A percentile compares a stretch with the other conserved stretches of the same genome.
Conservation (phyloP, 2,329 filamentous ascomycete species). For the Penicillium sp. region DNA sequence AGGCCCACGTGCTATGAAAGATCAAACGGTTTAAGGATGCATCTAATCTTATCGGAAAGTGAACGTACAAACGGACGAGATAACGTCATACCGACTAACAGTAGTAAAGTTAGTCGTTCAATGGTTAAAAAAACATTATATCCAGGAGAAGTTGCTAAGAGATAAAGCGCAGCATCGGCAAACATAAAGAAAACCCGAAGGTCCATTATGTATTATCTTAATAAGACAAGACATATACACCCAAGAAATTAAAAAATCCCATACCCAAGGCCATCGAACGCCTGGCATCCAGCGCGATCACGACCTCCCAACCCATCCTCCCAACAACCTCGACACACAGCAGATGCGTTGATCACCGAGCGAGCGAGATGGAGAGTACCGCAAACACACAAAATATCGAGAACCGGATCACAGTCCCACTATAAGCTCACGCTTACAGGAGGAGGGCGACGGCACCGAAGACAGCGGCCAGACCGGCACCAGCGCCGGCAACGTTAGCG, state of each 20-base stretch:
- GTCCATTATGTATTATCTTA: constrained; percentile 45
- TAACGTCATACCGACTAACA: background rate
- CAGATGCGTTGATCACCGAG: background rate
- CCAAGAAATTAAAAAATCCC: constrained; percentile 8
- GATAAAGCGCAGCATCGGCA: constrained; percentile 3
- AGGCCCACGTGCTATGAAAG: background rate
- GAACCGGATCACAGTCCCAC: background rate
- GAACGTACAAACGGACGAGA: background rate
- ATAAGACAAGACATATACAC: constrained; percentile 19
- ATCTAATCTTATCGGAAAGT: background rate
- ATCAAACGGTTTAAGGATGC: background rate
- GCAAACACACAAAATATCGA: background rate
- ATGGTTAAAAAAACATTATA: background rate
- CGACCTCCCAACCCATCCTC: background rate
- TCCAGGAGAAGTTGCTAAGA: constrained; percentile 1
- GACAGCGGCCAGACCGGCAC: constrained; percentile 54
- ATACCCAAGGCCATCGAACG: constrained; percentile 7
- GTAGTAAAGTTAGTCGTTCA: background rate
- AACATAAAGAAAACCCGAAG: constrained; percentile 16
- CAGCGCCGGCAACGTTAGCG: constrained; percentile 49
- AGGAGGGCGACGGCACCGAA: constrained; percentile 52
- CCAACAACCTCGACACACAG: background rate
- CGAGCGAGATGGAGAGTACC: background rate
- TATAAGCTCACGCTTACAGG: constrained; percentile 36
- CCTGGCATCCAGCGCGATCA: constrained; percentile 1